phyloP scores from a whole-genome alignment of 1,139 yeast genomes.

The Debaryomyces sp. region DNA sequence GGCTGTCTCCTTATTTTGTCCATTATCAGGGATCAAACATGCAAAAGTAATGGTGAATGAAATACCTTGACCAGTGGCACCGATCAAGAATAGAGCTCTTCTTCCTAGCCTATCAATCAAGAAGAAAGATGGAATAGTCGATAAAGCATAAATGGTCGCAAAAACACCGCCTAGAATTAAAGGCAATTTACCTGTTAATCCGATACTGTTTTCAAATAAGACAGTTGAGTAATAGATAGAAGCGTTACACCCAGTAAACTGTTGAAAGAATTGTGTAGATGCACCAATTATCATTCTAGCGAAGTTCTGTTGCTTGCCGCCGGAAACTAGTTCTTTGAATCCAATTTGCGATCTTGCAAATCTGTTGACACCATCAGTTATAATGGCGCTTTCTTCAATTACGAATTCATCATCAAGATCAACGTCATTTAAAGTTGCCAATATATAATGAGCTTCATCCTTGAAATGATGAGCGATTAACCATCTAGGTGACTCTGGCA shows the following conservation, averaged over 20 bases:
- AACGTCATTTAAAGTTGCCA: slow-evolving; percentile 43
- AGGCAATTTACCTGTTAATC: slow-evolving; percentile 28
- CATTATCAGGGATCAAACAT: slow-evolving; percentile 39
- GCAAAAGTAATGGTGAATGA: slow-evolving; percentile 46
- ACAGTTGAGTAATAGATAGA: slow-evolving; percentile 70
- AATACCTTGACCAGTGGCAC: slow-evolving; percentile 51
- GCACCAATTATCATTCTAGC: slow-evolving; percentile 64
- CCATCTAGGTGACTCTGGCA: slow-evolving; percentile 81
- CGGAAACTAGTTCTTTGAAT: slow-evolving; percentile 54
- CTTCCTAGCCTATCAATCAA: slow-evolving; percentile 67
- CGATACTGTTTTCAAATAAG: slow-evolving; percentile 58
- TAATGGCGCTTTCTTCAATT: slow-evolving; percentile 43
- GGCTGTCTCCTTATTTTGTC: slow-evolving; percentile 43
- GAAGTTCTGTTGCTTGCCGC: slow-evolving; percentile 60
- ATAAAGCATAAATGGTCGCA: slow-evolving; percentile 62
- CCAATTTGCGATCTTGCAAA: slow-evolving; percentile 41
- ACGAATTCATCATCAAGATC: slow-evolving; percentile 48
- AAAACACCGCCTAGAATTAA: slow-evolving; percentile 67
- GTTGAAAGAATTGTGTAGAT: slow-evolving; percentile 59
- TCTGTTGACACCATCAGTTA: slow-evolving; percentile 46
- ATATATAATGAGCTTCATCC: slow-evolving; percentile 49
- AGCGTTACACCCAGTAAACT: slow-evolving; percentile 67
- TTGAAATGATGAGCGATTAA: slow-evolving; percentile 55
- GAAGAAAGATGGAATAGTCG: slow-evolving; percentile 66
- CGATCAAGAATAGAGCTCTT: slow-evolving; percentile 57